phyloP scores from a whole-genome alignment of 73 alveolate species.

The Loxodes magnus region DNA sequence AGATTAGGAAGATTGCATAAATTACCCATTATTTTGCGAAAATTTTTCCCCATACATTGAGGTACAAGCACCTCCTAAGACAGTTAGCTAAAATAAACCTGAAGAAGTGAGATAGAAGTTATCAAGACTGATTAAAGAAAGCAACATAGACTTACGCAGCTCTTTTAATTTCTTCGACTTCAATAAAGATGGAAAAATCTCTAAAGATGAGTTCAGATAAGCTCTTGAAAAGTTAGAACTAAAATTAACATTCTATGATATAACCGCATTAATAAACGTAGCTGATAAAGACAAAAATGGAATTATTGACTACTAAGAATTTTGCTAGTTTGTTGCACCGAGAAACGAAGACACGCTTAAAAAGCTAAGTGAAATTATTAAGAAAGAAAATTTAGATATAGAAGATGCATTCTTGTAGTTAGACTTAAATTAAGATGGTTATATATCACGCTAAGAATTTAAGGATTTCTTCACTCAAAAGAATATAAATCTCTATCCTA shows the following conservation, averaged over 20 bases:
- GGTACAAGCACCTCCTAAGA: background rate
- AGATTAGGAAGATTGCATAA: background rate
- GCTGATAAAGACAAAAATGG: conserved; percentile 8
- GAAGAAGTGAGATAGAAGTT: background rate
- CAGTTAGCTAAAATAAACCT: background rate
- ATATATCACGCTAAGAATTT: background rate
- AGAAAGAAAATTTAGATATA: background rate
- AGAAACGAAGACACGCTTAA: conserved; percentile 5
- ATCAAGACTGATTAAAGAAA: background rate
- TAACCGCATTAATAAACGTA: conserved; percentile 7
- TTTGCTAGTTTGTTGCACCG: background rate
- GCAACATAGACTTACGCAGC: background rate
- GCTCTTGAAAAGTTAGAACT: conserved; percentile 16
- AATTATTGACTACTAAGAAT: background rate
- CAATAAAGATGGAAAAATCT: conserved; percentile 36
- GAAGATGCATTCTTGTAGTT: background rate
- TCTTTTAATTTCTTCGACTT: conserved; percentile 21
- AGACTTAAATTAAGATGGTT: background rate
- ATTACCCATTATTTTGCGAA: background rate
- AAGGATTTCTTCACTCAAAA: background rate
- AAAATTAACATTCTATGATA: conserved; percentile 18
- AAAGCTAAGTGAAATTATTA: background rate
- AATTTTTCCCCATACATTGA: background rate
- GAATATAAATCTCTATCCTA: background rate
- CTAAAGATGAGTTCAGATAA: conserved; percentile 24